A percentile compares a stretch with the other conserved stretches of the same genome.
Evolutionary conservation across 306 rosid species (phyloP).

Genomic region (Pyrus betulifolia): DNA sequence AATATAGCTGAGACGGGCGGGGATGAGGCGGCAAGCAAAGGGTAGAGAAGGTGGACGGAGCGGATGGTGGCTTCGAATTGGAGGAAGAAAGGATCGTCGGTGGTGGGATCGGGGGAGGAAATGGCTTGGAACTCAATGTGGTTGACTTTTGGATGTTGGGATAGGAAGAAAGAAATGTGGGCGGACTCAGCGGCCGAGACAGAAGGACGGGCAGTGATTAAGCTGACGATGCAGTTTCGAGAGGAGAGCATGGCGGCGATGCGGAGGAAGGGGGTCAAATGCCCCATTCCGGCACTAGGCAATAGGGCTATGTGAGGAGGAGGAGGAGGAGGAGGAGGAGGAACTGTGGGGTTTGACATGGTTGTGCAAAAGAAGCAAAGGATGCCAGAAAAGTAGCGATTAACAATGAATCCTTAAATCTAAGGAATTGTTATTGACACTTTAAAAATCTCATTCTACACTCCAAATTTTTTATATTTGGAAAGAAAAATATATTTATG

Average conservation of each 20-base stretch:
- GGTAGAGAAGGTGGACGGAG: conserved; percentile 10
- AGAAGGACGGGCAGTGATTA: conserved; percentile 12
- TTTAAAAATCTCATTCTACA: no score
- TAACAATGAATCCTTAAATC: neutral
- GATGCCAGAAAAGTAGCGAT: neutral
- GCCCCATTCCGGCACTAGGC: conserved; percentile 28
- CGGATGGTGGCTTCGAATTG: conserved; percentile 13
- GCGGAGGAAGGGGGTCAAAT: conserved; percentile 21
- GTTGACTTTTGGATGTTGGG: conserved; percentile 9
- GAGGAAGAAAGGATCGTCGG: conserved; percentile 19
- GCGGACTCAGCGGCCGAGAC: conserved; percentile 15
- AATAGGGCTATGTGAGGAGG: conserved; percentile 19
- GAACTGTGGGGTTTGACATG: neutral
- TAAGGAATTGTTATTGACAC: no score
- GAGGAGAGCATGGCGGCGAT: conserved; percentile 9
- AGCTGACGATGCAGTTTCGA: neutral
- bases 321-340: neutral
- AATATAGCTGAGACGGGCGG: conserved; percentile 15
- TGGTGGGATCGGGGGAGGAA: neutral
- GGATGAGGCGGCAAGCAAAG: neutral
- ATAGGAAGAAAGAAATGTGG: conserved; percentile 9
- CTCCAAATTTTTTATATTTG: no score
- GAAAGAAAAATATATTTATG: no score
- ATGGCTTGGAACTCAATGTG: conserved; percentile 8
- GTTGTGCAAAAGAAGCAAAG: neutral